A percentile compares a stretch with the other conserved stretches of the same genome.
These are phyloP conservation scores for Buddleja alternifolia DNA, from an alignment of 257 asterid genomes.

Conservation along the genomic window DNA sequence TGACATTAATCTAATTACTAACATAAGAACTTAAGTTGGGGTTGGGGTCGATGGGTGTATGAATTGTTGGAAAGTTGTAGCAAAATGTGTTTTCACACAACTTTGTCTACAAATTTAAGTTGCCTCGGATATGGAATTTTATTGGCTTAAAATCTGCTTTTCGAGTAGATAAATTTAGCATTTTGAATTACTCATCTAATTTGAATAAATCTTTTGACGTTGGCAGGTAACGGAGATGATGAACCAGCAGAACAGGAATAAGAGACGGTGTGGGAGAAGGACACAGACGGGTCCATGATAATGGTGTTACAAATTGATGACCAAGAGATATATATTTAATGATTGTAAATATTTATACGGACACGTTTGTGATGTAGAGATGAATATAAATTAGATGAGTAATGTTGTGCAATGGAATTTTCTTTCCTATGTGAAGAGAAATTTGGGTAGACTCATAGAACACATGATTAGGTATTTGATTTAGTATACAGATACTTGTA, in stretches of 20 bases:
- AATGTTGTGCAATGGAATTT: constrained; percentile 8
- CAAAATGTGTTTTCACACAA: too few relatives aligned
- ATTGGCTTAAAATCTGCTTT: too few relatives aligned
- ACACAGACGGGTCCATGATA: constrained; percentile 91
- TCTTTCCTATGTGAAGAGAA: not conserved
- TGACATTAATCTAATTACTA: too few relatives aligned
- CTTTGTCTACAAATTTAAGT: too few relatives aligned
- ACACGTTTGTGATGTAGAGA: constrained; percentile 31
- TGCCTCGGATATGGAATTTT: too few relatives aligned
- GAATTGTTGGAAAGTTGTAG: too few relatives aligned
- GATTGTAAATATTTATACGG: constrained; percentile 37
- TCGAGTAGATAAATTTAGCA: too few relatives aligned
- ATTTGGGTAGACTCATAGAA: constrained; percentile 5
- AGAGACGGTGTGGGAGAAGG: constrained; percentile 81
- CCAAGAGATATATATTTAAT: constrained; percentile 15
- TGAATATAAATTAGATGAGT: constrained; percentile 22
- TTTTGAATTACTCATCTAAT: not conserved
- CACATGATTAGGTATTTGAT: constrained; percentile 27
- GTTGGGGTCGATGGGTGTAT: too few relatives aligned
- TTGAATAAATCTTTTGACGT: not conserved
- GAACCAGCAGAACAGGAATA: constrained; percentile 52
- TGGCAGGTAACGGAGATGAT: constrained; percentile 72
- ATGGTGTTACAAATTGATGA: constrained; percentile 7
- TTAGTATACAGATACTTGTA: constrained; percentile 17
- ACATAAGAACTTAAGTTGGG: too few relatives aligned